These are phyloP conservation scores for Pichia sp. DNA, from an alignment of 1,139 yeast genomes.

Conservation along the genomic window DNA sequence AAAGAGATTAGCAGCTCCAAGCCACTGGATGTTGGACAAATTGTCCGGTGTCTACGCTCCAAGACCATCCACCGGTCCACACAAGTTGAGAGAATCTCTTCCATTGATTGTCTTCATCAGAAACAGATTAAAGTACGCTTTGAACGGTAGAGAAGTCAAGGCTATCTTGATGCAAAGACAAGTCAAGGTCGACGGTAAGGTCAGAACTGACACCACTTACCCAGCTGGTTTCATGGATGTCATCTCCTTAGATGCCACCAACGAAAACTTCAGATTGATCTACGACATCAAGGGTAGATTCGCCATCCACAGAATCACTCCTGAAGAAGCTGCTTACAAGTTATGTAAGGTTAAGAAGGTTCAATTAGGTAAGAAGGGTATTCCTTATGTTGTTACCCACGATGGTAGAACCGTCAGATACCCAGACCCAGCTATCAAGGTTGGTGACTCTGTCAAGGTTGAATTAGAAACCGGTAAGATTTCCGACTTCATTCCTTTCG, in stretches of 20 bases:
- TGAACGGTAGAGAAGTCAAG: conserved; percentile 99
- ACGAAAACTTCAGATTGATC: conserved; percentile 97
- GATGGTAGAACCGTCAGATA: conserved; percentile 99
- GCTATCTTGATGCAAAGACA: conserved; percentile 99
- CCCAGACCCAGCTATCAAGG: conserved; percentile 96
- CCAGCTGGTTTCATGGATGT: conserved; percentile 99
- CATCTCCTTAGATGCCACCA: conserved; percentile 93
- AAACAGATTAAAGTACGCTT: conserved; percentile 99
- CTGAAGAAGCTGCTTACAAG: conserved; percentile 97
- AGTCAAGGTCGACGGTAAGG: conserved; percentile 98
- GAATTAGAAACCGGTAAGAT: conserved; percentile 95
- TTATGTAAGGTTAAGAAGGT: conserved; percentile 97
- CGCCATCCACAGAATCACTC: conserved; percentile 98
- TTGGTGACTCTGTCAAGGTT: conserved; percentile 95
- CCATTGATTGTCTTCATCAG: conserved; percentile 97
- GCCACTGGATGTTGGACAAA: conserved; percentile 99
- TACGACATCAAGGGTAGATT: conserved; percentile 98
- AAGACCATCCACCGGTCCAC: conserved; percentile 99
- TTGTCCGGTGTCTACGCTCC: conserved; percentile 99
- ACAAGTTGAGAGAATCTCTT: conserved; percentile 97
- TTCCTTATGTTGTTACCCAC: conserved; percentile 97
- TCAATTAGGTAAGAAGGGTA: conserved; percentile 96
- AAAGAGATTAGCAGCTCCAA: conserved; percentile 99
- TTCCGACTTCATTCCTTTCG: conserved; percentile 87
- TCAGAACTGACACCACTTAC: conserved; percentile 97